Evolutionary conservation across 164 flowering plant genomes (phyloP), one percentile per base, ranked within the genome.

Genomic region (Kalanchoe fedtschenkoi): DNA sequence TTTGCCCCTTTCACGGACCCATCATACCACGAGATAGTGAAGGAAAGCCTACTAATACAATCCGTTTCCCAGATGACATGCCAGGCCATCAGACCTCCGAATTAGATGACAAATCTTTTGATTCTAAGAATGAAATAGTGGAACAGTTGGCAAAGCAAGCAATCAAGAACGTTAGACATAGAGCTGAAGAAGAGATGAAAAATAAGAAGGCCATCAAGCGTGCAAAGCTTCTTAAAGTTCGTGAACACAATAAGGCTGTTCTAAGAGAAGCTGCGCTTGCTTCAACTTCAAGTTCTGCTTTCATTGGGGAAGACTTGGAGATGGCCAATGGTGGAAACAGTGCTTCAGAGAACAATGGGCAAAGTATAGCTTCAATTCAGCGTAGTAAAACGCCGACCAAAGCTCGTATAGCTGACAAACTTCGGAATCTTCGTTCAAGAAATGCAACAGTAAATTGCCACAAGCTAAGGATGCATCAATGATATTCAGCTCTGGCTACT

Each of bases 1-100:
- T 83, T 38, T 93, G 97, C 68, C 99, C 99, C 6, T 93, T 93
- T 80, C 97, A 93, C 71, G 99, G 96, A 26, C 89, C 88, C 54
- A 78, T 90, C 24, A 58, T 88, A 57, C 79, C 84, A 21, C 78
- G 99, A 46, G 89, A 90, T 67, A 79, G 80, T 46, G 80, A 80
- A 70, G 96, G 97, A 62, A 80, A 75, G 7, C 90, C 95, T 14
- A 69, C 81, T 13, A 28, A 74, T 62, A 65, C 67, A 63, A 15
- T 34, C 73, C 17, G 46, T 71, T 38, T 29, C 53, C 15, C 75
- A 77, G 55, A 51, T 51, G 70, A 73, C 28, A 58, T 28, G 34
- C 17, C 91, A 5, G 68, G 81, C 17, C 21, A 74, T 62, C 67
- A 67, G 63, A 63, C n/a, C 22, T 47, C 74, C 22, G 55, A 72